Percentiles rank a stretch among this genome's conserved stretches.
Conservation (phyloP, 768 basidiomycete genomes). For the Tulasnella calospora region DNA sequence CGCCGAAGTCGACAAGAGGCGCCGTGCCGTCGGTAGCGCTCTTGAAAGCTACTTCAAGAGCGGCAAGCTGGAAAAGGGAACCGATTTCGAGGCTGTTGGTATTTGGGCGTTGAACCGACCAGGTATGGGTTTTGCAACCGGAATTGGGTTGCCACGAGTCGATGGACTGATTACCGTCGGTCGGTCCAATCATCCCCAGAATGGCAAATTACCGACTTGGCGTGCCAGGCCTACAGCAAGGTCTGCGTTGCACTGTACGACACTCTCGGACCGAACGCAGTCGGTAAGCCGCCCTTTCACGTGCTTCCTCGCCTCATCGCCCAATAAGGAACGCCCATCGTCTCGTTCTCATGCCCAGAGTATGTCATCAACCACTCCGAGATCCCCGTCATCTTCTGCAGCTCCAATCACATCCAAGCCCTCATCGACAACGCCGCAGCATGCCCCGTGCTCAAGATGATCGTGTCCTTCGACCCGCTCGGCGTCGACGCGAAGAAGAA, state of each 20-base stretch:
- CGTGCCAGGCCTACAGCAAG: slow-evolving; percentile 71
- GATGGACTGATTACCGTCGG: too few relatives aligned
- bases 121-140: slow-evolving; percentile 41
- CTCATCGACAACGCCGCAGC: slow-evolving; percentile 64
- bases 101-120: slow-evolving; percentile 81
- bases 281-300: slow-evolving; percentile 52
- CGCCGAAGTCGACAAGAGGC: slow-evolving; percentile 61
- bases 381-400: slow-evolving; percentile 70
- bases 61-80: slow-evolving; percentile 51
- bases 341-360: slow-evolving; percentile 5
- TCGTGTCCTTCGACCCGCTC: slow-evolving; percentile 69
- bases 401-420: slow-evolving; percentile 65
- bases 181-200: slow-evolving; percentile 45
- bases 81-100: slow-evolving; percentile 59
- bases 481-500: slow-evolving; percentile 50
- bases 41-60: slow-evolving; percentile 58
- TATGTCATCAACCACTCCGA: slow-evolving; percentile 78
- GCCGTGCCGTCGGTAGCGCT: slow-evolving; percentile 73
- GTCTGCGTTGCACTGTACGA: slow-evolving; percentile 90
- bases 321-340: not conserved
- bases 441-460: slow-evolving; percentile 61
- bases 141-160: too few relatives aligned
- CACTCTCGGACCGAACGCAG: slow-evolving; percentile 84
- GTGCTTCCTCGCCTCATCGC: slow-evolving; percentile 20
- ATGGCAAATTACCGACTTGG: slow-evolving; percentile 89